These are phyloP conservation scores for Vanilla planifolia DNA, from an alignment of 106 monocot genomes.

Conservation along the genomic window DNA sequence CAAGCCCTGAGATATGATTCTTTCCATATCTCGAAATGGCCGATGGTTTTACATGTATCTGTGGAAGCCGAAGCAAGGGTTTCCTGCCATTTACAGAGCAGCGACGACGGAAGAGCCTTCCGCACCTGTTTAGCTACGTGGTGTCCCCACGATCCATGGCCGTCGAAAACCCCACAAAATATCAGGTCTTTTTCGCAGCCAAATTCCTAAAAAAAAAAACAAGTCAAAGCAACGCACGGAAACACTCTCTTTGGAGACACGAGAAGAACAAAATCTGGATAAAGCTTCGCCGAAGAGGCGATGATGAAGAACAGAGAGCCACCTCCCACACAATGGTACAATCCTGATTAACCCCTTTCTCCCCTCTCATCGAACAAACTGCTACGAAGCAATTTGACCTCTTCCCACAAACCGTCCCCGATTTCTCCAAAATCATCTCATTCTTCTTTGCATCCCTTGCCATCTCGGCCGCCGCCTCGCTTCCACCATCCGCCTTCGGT, in stretches of 20 bases:
- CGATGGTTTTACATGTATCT: conserved; percentile 23
- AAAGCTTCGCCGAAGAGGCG: no score
- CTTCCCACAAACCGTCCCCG: conserved; percentile 36
- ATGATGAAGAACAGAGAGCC: not conserved
- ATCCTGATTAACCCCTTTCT: conserved; percentile 93
- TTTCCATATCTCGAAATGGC: conserved; percentile 53
- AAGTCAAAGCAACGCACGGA: conserved; percentile 5
- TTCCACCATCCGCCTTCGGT: conserved; percentile 16
- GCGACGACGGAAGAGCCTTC: conserved; percentile 55
- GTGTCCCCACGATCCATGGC: conserved; percentile 92
- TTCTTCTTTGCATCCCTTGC: conserved; percentile 49
- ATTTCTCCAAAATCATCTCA: conserved; percentile 44
- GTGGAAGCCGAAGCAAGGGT: conserved; percentile 29
- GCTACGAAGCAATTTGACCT: conserved; percentile 51
- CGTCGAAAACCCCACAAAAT: conserved; percentile 89
- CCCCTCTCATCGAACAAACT: conserved; percentile 63
- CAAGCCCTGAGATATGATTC: conserved; percentile 49
- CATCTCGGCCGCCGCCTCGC: conserved; percentile 39
- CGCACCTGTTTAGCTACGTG: conserved; percentile 65
- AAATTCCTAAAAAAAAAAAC: conserved; percentile 59
- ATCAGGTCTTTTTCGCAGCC: conserved; percentile 79
- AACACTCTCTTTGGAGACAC: no score
- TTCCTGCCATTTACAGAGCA: conserved; percentile 81
- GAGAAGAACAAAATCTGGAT: no score
- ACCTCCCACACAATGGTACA: conserved; percentile 88